These are phyloP conservation scores for Kurtzmaniella natalensis DNA, from an alignment of 1,139 yeast species.

Conservation along the genomic window DNA sequence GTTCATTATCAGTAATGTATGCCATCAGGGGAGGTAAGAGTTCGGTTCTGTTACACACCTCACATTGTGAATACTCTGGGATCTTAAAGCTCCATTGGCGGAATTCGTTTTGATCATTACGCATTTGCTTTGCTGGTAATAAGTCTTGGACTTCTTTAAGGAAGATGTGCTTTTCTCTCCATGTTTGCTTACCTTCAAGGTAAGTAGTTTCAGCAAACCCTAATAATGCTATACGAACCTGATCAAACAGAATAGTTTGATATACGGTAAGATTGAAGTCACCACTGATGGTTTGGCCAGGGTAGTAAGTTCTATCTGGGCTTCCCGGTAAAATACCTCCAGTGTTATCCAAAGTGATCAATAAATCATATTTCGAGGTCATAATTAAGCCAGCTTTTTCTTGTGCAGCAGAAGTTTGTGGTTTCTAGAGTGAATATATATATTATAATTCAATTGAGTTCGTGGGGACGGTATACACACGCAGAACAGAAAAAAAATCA, in stretches of 20 bases:
- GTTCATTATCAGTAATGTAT: background rate
- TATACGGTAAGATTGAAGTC: conserved; percentile 4
- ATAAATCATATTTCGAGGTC: conserved; percentile 8
- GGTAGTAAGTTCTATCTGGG: conserved; percentile 4
- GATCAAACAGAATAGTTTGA: conserved; percentile 4
- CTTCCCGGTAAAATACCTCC: conserved; percentile 6
- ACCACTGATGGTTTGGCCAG: conserved; percentile 7
- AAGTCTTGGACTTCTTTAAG: conserved; percentile 4
- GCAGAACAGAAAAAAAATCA: too few relatives aligned
- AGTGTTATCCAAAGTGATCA: conserved; percentile 5
- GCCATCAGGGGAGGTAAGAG: conserved; percentile 5
- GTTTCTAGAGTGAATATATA: too few relatives aligned
- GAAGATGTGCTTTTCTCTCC: conserved; percentile 9
- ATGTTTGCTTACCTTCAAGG: conserved; percentile 1
- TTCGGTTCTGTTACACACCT: conserved; percentile 5
- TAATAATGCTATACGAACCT: conserved; percentile 6
- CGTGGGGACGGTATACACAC: too few relatives aligned
- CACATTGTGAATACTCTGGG: conserved; percentile 7
- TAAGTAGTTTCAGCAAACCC: conserved; percentile 8
- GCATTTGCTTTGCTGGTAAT: conserved; percentile 2
- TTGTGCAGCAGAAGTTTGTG: too few relatives aligned
- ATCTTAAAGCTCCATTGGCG: conserved; percentile 4
- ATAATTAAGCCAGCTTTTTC: too few relatives aligned
- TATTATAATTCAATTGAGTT: too few relatives aligned
- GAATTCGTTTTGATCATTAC: background rate